Conservation (phyloP, 139 green algal genomes). For the Chlorella sorokiniana region DNA sequence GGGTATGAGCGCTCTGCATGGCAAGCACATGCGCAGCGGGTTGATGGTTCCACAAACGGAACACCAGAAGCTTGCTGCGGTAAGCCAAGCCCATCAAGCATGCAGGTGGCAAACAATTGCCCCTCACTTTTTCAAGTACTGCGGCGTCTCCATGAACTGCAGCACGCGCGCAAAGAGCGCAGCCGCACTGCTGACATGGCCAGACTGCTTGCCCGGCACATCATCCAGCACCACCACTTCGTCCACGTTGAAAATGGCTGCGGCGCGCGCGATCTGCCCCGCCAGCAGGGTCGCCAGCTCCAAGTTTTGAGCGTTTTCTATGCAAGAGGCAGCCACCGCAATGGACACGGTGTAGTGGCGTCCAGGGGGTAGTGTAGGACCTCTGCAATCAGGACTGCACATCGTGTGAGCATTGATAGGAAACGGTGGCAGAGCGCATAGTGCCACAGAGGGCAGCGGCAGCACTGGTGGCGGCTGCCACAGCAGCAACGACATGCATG, state of each 20-base stretch:
- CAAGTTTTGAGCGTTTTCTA: slow-evolving; percentile 74
- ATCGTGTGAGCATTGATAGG: too few species aligned
- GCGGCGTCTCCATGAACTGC: slow-evolving; percentile 89
- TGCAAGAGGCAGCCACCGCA: slow-evolving; percentile 74
- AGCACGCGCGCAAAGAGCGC: slow-evolving; percentile 78
- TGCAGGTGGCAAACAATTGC: not conserved
- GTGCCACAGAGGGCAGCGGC: too few species aligned
- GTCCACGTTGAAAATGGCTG: slow-evolving; percentile 83
- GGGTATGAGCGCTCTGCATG: slow-evolving; percentile 61
- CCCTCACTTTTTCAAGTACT: slow-evolving; percentile 78
- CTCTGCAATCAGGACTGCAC: too few species aligned
- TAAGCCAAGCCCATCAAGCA: too few species aligned
- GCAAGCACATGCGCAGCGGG: too few species aligned
- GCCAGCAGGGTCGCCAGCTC: slow-evolving; percentile 76
- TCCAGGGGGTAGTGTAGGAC: slow-evolving; percentile 15
- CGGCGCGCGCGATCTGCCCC: slow-evolving; percentile 72
- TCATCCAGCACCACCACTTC: slow-evolving; percentile 86
- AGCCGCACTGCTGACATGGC: slow-evolving; percentile 49
- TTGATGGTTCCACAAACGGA: too few species aligned
- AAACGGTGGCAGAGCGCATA: not conserved
- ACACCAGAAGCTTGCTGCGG: too few species aligned
- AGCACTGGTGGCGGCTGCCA: too few species aligned
- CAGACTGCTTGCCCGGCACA: slow-evolving; percentile 3
- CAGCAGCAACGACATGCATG: too few species aligned
- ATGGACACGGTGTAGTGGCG: slow-evolving; percentile 68